Conservation (phyloP, 2,329 filamentous ascomycete species). For the Colletotrichum musae region DNA sequence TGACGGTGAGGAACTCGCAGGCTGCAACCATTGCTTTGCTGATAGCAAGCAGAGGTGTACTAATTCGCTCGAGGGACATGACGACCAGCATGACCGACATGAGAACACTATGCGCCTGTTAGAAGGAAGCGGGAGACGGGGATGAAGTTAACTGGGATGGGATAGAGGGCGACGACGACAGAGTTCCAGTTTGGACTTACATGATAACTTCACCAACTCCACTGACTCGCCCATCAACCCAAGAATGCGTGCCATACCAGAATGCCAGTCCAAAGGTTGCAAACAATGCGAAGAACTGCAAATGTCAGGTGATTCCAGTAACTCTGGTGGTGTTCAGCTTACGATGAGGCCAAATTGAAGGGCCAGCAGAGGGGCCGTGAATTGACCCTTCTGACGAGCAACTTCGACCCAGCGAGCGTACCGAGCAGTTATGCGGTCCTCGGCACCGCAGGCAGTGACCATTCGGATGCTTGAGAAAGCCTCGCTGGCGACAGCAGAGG, state of each 20-base stretch:
- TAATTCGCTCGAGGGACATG: constrained; percentile 69
- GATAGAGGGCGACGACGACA: no score
- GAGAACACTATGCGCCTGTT: constrained; percentile 55
- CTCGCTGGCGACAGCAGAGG: constrained; percentile 73
- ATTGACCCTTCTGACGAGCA: constrained; percentile 64
- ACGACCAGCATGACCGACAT: constrained; percentile 73
- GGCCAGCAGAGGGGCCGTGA: constrained; percentile 65
- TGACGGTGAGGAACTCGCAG: constrained; percentile 70
- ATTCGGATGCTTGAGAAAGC: constrained; percentile 72
- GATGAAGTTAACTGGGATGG: no score
- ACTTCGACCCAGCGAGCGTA: constrained; percentile 71
- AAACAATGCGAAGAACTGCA: constrained; percentile 67
- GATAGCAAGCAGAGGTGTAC: constrained; percentile 71
- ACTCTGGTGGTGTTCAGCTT: constrained; percentile 35
- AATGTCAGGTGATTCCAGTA: constrained; percentile 35
- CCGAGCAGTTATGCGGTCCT: constrained; percentile 65
- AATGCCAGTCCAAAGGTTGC: constrained; percentile 71
- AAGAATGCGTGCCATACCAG: constrained; percentile 73
- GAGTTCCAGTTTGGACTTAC: constrained; percentile 52
- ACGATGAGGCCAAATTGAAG: constrained; percentile 67
- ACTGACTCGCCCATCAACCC: constrained; percentile 60
- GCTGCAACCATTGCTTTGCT: constrained; percentile 71
- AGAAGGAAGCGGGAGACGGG: constrained; percentile 16
- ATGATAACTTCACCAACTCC: constrained; percentile 69
- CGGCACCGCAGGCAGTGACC: constrained; percentile 74